Conservation (phyloP, 768 basidiomycete genomes). For the Paxillus ammoniavirescens region DNA sequence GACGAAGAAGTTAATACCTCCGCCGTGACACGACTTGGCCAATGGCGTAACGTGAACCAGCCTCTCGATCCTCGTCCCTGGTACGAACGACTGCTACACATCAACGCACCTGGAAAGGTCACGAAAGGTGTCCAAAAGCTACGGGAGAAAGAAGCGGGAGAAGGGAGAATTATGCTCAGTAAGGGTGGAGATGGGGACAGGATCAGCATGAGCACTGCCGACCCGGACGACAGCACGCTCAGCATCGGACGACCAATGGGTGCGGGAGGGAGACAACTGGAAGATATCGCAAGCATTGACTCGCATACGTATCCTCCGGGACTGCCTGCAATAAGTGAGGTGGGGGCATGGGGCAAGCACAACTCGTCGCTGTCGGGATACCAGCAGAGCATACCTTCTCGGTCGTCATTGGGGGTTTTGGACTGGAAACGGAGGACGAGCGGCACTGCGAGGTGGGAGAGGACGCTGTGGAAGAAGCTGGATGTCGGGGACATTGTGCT, state of each 20-base stretch:
- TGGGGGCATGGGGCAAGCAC: conserved; percentile 36
- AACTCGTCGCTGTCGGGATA: conserved; percentile 43
- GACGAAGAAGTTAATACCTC: conserved; percentile 97
- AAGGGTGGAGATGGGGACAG: conserved; percentile 35
- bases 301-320: conserved; percentile 64
- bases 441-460: conserved; percentile 85
- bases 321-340: conserved; percentile 27
- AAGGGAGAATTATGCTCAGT: conserved; percentile 62
- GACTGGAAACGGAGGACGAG: conserved; percentile 68
- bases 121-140: conserved; percentile 84
- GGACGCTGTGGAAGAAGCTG: conserved; percentile 98
- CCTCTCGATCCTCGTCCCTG: conserved; percentile 73
- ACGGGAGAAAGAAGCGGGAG: conserved; percentile 76
- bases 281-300: conserved; percentile 69
- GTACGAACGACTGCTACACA: conserved; percentile 68
- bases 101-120: conserved; percentile 72
- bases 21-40: conserved; percentile 83
- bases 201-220: conserved; percentile 44
- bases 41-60: conserved; percentile 90
- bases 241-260: conserved; percentile 38
- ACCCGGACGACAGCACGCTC: conserved; percentile 42
- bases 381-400: conserved; percentile 57
- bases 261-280: conserved; percentile 51
- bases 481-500: conserved; percentile 96
- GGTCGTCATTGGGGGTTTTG: conserved; percentile 67